Percentiles rank a stretch among this genome's conserved stretches.
These are phyloP conservation scores for Fusarium nisikadoi DNA, from an alignment of 2,329 filamentous ascomycete genomes.

Conservation along the genomic window DNA sequence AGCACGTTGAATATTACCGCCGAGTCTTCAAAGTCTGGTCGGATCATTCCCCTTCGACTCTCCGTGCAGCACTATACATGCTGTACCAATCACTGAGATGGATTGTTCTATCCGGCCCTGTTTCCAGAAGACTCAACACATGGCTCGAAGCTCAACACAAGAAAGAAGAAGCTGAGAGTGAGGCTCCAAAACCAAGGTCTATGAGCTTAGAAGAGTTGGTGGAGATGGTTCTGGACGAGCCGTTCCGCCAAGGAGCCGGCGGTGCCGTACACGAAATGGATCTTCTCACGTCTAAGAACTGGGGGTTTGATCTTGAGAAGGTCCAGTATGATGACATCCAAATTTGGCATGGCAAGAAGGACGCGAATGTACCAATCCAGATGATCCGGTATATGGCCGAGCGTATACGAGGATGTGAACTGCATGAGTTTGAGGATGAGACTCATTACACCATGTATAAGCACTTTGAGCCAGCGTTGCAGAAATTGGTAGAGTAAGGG, in stretches of 20 bases:
- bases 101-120: conserved; percentile 14
- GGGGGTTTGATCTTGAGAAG: conserved; percentile 47
- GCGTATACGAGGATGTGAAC: conserved; percentile 46
- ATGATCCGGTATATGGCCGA: conserved; percentile 52
- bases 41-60: conserved; percentile 37
- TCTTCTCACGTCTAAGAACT: conserved; percentile 44
- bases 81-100: neutral
- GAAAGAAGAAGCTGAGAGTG: neutral
- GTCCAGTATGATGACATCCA: conserved; percentile 41
- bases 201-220: conserved; percentile 36
- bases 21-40: conserved; percentile 35
- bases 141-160: conserved; percentile 20
- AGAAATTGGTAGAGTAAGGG: neutral
- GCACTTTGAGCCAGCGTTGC: conserved; percentile 34
- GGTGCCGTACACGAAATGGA: conserved; percentile 45
- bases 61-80: conserved; percentile 27
- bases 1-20: conserved; percentile 43
- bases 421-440: conserved; percentile 49
- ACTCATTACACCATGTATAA: conserved; percentile 47
- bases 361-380: conserved; percentile 47
- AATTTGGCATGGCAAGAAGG: conserved; percentile 50
- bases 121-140: conserved; percentile 7
- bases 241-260: conserved; percentile 44
- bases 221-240: conserved; percentile 45
- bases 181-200: conserved; percentile 5